These are phyloP conservation scores for Aspergillus nidulans DNA, from an alignment of 495 filamentous ascomycete genomes.

Conservation along the genomic window DNA sequence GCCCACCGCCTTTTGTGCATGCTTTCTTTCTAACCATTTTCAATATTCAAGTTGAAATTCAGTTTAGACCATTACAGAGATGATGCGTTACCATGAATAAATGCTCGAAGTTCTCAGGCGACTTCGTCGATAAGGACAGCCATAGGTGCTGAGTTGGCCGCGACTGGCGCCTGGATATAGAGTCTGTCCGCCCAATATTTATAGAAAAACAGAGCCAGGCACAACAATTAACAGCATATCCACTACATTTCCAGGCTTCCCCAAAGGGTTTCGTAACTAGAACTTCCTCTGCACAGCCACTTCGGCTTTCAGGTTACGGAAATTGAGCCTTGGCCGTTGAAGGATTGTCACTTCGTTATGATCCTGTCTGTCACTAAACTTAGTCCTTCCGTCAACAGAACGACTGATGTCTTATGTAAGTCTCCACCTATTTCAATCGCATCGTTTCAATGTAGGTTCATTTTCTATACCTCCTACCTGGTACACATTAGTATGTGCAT, in stretches of 20 bases:
- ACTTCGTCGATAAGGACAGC: not conserved
- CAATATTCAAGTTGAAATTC: too few relatives aligned
- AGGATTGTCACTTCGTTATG: not conserved
- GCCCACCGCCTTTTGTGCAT: not conserved
- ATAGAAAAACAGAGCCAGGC: conserved; percentile 4
- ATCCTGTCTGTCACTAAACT: not conserved
- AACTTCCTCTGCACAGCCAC: too few relatives aligned
- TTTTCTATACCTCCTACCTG: too few relatives aligned
- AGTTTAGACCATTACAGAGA: too few relatives aligned
- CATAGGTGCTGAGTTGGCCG: not conserved
- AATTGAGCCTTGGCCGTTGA: too few relatives aligned
- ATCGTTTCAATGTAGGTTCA: too few relatives aligned
- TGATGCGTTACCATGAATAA: not conserved
- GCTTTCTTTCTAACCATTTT: too few relatives aligned
- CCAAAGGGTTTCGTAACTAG: conserved; percentile 9
- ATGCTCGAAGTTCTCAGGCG: not conserved
- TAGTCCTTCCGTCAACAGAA: too few relatives aligned
- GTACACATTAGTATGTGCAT: too few relatives aligned
- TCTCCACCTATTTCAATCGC: too few relatives aligned
- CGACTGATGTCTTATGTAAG: too few relatives aligned
- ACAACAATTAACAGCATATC: not conserved
- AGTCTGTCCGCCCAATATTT: conserved; percentile 2
- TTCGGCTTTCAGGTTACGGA: too few relatives aligned
- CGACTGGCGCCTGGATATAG: not conserved
- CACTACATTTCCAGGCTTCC: not conserved